Conservation (phyloP, 176 grass and related monocot genomes). For the Hordeum marinum region DNA sequence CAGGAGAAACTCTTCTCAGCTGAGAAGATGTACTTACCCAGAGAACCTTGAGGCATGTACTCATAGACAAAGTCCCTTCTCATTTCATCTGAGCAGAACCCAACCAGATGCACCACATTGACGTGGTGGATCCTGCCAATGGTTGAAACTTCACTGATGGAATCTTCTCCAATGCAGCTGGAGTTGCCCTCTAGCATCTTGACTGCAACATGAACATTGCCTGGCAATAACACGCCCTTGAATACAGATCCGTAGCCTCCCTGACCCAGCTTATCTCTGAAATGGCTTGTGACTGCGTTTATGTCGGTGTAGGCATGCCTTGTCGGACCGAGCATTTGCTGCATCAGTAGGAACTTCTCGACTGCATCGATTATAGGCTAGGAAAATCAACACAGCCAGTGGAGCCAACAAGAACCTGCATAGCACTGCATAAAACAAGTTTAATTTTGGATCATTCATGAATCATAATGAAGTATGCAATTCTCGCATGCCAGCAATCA, state of each 20-base stretch:
- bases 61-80: too few species aligned
- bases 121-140: too few species aligned
- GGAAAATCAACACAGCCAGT: accelerated
- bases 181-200: conserved; percentile 39
- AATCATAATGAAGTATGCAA: too few species aligned
- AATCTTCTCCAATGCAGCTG: conserved; percentile 25
- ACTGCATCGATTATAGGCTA: conserved; percentile 36
- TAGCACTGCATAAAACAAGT: not conserved
- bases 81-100: too few species aligned
- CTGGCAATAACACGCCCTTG: conserved; percentile 23
- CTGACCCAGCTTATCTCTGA: conserved; percentile 44
- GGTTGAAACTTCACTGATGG: too few species aligned
- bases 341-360: conserved; percentile 33
- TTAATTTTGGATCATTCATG: too few species aligned
- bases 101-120: too few species aligned
- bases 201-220: conserved; percentile 16
- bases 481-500: too few species aligned
- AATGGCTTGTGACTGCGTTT: conserved; percentile 44
- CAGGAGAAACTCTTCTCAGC: too few species aligned
- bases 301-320: conserved; percentile 41
- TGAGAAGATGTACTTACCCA: too few species aligned
- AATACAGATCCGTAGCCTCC: conserved; percentile 39
- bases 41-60: too few species aligned
- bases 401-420: not conserved
- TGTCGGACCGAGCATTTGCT: conserved; percentile 17